phyloP scores from a whole-genome alignment of 176 grass and related monocot genomes.

The Bothriochloa decipiens region DNA sequence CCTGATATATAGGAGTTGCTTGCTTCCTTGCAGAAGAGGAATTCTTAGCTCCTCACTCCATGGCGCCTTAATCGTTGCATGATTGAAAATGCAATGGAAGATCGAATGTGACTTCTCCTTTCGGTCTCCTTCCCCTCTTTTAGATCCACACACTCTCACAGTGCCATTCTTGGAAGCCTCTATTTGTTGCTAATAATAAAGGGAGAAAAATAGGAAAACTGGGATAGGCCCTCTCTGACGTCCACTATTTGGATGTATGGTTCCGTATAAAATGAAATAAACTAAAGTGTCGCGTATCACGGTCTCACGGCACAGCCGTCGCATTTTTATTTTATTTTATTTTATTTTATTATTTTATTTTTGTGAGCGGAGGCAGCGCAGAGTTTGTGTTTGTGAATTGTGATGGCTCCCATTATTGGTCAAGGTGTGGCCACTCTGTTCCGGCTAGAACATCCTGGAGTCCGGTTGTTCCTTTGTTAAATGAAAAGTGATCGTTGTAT shows the following conservation, averaged over 20 bases:
- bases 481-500: neutral
- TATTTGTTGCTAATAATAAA: neutral
- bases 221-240: neutral
- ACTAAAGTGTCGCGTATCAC: slow-evolving; percentile 5
- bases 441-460: neutral
- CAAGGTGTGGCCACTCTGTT: neutral
- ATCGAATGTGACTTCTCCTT: slow-evolving; percentile 17
- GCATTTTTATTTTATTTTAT: too few species aligned
- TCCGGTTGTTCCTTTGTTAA: neutral
- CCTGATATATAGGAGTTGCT: neutral
- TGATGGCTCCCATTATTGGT: too few species aligned
- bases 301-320: too few species aligned
- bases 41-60: slow-evolving; percentile 23
- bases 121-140: too few species aligned
- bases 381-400: too few species aligned
- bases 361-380: too few species aligned
- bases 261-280: slow-evolving; percentile 7
- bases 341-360: too few species aligned
- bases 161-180: neutral
- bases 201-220: neutral
- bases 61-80: slow-evolving; percentile 2
- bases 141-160: neutral
- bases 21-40: slow-evolving; percentile 15
- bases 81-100: slow-evolving; percentile 24
- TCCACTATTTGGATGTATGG: slow-evolving; percentile 1